Evolutionary conservation across 768 basidiomycete genomes (phyloP), one percentile per base, ranked within the genome.

Genomic region (Tephrocybe sp.): DNA sequence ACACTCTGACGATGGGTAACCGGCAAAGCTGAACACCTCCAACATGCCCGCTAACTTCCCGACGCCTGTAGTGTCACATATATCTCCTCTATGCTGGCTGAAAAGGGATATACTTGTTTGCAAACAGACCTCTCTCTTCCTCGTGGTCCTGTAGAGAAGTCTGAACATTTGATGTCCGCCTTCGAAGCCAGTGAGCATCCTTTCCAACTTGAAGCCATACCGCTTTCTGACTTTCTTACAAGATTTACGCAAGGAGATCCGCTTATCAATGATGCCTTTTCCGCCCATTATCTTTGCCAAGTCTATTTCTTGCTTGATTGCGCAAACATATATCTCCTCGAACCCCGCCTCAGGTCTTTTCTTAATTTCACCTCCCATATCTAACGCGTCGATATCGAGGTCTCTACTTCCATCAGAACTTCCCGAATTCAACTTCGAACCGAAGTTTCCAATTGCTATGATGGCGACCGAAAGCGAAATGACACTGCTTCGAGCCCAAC

Each of bases 281-380:
- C 77, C 82, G 0, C 83, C 83, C 1, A 72, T 84, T 24, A 67
- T 85, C 30, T 67, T 83, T 52, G 75, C 82, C 2, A 72, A 73
- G 21, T 70, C 71, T 5, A 55, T 68, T 3, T 70, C 73, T 9
- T 73, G 81, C 47, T 68, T 86, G 29, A 73, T 88, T 45, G 76
- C 82, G 7, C 82, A 88, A 61, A 71, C 78, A 18, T 88, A 84
- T 61, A 77, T 88, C 52, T 85, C 82, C 1, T 84, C 83, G 18
- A 66, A 86, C 56, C 83, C 86, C 1, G 81, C 81, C 5, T 69
- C 74, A 4, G 86, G 76, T 0, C 68, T 88, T 42, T 71, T 84
- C 49, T 69, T 88, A n/a, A 73, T 84, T 25, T 76, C 78, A 19
- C 82, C 80, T 8, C 81, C 80, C 1, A 41, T 68, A 9, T 69